Percentiles rank a stretch among this genome's conserved stretches.
Evolutionary conservation across 169 alveolate genomes (phyloP).

Genomic region (Cryptosporidium parvum): DNA sequence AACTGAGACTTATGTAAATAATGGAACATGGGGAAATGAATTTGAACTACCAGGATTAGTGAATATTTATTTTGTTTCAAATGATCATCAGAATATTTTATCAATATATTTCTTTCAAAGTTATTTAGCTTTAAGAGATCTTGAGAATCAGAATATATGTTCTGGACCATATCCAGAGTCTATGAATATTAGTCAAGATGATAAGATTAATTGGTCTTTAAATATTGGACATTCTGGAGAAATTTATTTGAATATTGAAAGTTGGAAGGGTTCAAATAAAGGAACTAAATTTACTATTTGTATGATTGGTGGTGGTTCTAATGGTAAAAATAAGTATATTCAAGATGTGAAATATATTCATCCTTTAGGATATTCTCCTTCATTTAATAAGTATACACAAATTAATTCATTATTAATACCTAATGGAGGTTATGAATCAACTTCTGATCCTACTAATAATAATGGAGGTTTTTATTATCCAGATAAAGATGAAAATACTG

Average conservation of each 20-base stretch:
- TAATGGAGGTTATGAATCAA: neutral
- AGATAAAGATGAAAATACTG: too few relatives aligned
- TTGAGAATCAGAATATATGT: neutral
- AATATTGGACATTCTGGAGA: neutral
- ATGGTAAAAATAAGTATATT: neutral
- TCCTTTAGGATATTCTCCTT: slow-evolving; percentile 28
- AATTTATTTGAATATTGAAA: neutral
- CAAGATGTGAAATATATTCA: slow-evolving; percentile 22
- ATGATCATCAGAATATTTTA: slow-evolving; percentile 10
- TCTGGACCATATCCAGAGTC: slow-evolving; percentile 37
- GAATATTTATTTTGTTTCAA: slow-evolving; percentile 7
- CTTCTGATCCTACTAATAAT: neutral
- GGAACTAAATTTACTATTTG: too few relatives aligned
- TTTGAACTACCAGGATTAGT: neutral
- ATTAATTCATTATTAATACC: too few relatives aligned
- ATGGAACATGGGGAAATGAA: slow-evolving; percentile 6
- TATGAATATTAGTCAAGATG: neutral
- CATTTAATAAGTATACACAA: neutral
- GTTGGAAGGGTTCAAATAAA: slow-evolving; percentile 1
- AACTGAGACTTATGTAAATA: neutral
- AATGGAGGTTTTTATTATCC: neutral
- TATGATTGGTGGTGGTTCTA: too few relatives aligned
- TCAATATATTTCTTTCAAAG: slow-evolving; percentile 13
- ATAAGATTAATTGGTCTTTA: slow-evolving; percentile 31
- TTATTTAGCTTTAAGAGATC: slow-evolving; percentile 18